Evolutionary conservation across 257 asterid species (phyloP).

Genomic region (Solanum acaule): DNA sequence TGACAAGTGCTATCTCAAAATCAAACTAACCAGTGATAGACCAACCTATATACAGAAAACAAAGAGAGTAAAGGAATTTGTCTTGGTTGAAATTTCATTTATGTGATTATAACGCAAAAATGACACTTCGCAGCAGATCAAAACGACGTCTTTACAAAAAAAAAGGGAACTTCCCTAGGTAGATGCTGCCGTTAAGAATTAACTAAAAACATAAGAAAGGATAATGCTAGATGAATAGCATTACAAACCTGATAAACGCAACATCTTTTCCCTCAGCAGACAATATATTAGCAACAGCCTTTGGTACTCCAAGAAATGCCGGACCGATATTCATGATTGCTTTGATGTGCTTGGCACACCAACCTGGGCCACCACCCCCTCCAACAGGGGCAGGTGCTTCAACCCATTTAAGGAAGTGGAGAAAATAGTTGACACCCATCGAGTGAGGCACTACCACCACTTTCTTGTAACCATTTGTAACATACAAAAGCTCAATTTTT

Average conservation of each 20-base stretch:
- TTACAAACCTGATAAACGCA: conserved; percentile 62
- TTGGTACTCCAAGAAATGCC: conserved; percentile 86
- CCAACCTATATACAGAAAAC: not conserved
- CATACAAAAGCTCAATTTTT: conserved; percentile 81
- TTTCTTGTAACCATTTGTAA: conserved; percentile 52
- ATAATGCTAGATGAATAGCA: not conserved
- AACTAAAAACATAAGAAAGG: not conserved
- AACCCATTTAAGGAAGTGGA: conserved; percentile 90
- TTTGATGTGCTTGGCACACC: conserved; percentile 90
- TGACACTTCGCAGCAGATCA: not conserved
- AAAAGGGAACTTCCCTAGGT: not conserved
- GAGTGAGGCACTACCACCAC: conserved; percentile 98
- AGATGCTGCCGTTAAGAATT: not conserved
- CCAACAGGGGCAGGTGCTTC: conserved; percentile 75
- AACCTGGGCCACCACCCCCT: conserved; percentile 72
- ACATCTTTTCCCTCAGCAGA: conserved; percentile 89
- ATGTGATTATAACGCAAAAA: not conserved
- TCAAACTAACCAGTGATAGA: not conserved
- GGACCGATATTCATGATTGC: conserved; percentile 76
- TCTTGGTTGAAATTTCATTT: not conserved
- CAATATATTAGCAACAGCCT: conserved; percentile 47
- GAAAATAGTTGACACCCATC: conserved; percentile 82
- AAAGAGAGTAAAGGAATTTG: not conserved
- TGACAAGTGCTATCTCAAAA: too few species aligned
- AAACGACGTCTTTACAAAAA: not conserved